These are phyloP conservation scores for Backusella liffmaniae DNA, from an alignment of 192 early-diverging fungal species.

Conservation along the genomic window DNA sequence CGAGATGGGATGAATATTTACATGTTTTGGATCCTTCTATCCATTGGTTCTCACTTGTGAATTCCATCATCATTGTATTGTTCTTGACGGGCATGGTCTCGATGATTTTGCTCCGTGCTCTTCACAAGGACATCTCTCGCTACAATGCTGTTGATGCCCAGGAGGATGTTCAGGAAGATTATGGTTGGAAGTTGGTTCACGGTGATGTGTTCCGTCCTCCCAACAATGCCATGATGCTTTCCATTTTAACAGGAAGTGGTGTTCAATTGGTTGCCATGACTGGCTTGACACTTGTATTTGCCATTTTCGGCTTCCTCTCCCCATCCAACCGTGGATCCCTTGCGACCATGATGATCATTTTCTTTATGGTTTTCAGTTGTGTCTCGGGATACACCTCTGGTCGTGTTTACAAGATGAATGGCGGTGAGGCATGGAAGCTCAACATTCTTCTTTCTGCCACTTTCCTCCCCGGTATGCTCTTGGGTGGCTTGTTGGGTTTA, in stretches of 20 bases:
- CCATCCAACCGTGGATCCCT: slow-evolving; percentile 90
- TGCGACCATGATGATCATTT: slow-evolving; percentile 88
- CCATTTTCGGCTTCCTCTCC: slow-evolving; percentile 94
- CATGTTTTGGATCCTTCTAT: slow-evolving; percentile 87
- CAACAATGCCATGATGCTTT: slow-evolving; percentile 65
- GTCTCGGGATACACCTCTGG: slow-evolving; percentile 91
- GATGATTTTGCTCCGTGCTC: slow-evolving; percentile 83
- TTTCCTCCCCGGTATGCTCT: slow-evolving; percentile 72
- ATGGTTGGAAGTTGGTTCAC: slow-evolving; percentile 98
- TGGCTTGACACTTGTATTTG: slow-evolving; percentile 76
- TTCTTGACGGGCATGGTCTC: slow-evolving; percentile 91
- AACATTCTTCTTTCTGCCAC: slow-evolving; percentile 82
- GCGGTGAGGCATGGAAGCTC: slow-evolving; percentile 82
- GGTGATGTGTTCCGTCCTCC: slow-evolving; percentile 98
- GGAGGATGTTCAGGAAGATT: slow-evolving; percentile 87
- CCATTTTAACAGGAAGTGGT: slow-evolving; percentile 85
- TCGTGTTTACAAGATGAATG: slow-evolving; percentile 90
- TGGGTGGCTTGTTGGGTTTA: slow-evolving; percentile 60
- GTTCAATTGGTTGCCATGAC: slow-evolving; percentile 76
- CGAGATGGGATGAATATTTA: slow-evolving; percentile 85
- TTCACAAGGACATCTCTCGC: slow-evolving; percentile 90
- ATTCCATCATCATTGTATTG: slow-evolving; percentile 91
- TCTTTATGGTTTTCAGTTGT: slow-evolving; percentile 86
- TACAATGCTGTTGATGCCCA: slow-evolving; percentile 74
- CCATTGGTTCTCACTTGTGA: slow-evolving; percentile 94